Base-by-base conservation (phyloP, 768 basidiomycete species). In the Mycena vitilis region DNA sequence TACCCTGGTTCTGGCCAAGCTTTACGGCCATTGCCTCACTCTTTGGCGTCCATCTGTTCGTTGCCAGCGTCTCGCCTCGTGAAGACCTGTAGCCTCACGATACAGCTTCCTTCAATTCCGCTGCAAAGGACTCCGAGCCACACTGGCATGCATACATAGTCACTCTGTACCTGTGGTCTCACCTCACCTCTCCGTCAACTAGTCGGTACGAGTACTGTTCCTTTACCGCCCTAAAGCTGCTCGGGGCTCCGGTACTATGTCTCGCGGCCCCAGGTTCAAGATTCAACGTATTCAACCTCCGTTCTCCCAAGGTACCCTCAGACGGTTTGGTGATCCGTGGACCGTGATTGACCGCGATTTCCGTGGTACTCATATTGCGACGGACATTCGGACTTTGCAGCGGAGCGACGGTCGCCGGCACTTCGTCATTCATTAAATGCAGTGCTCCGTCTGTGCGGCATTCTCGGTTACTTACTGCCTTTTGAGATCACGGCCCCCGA, bases 11-110 rank as follows among this genome's bases (percentile, higher is more conserved):
- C 34, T 34, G 40, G 38, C 60, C 36, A 51, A 51, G 52, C 48
- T 18, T 34, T 8, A 37, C 30, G 30, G 42, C 51, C 52, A 44
- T 18, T 38, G 40, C 59, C 30, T 63, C 48, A 36, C 25, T 22
- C 48, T 66, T 10, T 58, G 12, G 22, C 37, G 40, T 15, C 40
- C 40, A 63, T 68, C 67, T 68, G 67, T 68, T 68, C 47, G 66
- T 63, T 68, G 60, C 47, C 44, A 42, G 25, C 59, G 45, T 61
- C 47, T 37, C 52, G 67, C 44, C 49, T 20, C 15, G 23, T 12
- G 22, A 53, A 5, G 18, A 5, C 37, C 25, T 48, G 55, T 48
- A 48, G 53, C 4, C 44, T 48, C 56, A 54, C 42, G 62, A 12
- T 56, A 42, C 53, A 25, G 49, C 51, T 61, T 62, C 47, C 54